Percentiles rank a stretch among this genome's conserved stretches.
Evolutionary conservation across 1,139 yeast species (phyloP).

Genomic region (Taphrina wiesneri): DNA sequence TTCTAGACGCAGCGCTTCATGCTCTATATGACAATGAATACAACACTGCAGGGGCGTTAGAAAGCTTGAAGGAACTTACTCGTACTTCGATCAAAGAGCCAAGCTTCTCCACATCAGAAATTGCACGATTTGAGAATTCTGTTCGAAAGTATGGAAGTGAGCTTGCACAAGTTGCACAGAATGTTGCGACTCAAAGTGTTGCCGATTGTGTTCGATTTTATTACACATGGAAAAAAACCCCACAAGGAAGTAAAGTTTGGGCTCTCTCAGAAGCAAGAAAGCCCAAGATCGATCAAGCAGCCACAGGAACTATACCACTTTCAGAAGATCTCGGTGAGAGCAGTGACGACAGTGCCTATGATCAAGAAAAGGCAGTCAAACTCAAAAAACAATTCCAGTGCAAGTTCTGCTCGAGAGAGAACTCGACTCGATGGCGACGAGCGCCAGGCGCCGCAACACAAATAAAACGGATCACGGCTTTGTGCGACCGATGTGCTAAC

Average conservation of each 20-base stretch:
- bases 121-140: slow-evolving; percentile 70
- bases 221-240: slow-evolving; percentile 87
- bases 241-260: slow-evolving; percentile 74
- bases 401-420: slow-evolving; percentile 61
- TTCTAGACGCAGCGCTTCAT: slow-evolving; percentile 68
- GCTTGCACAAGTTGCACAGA: slow-evolving; percentile 67
- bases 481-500: slow-evolving; percentile 83
- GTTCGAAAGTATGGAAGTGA: slow-evolving; percentile 77
- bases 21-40: slow-evolving; percentile 56
- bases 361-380: slow-evolving; percentile 51
- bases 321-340: slow-evolving; percentile 58
- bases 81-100: slow-evolving; percentile 72
- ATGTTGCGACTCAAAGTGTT: slow-evolving; percentile 67
- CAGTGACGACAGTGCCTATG: slow-evolving; percentile 72
- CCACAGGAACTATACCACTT: slow-evolving; percentile 38
- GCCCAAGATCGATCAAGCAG: slow-evolving; percentile 49
- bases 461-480: slow-evolving; percentile 52
- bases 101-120: slow-evolving; percentile 63
- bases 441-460: slow-evolving; percentile 60
- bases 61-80: slow-evolving; percentile 55
- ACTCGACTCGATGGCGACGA: slow-evolving; percentile 66
- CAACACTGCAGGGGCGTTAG: slow-evolving; percentile 39
- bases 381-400: slow-evolving; percentile 54
- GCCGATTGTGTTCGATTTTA: slow-evolving; percentile 82
- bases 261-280: slow-evolving; percentile 75